These are phyloP conservation scores for Pedinophyceae sp. DNA, from an alignment of 139 green algal genomes.

Conservation along the genomic window DNA sequence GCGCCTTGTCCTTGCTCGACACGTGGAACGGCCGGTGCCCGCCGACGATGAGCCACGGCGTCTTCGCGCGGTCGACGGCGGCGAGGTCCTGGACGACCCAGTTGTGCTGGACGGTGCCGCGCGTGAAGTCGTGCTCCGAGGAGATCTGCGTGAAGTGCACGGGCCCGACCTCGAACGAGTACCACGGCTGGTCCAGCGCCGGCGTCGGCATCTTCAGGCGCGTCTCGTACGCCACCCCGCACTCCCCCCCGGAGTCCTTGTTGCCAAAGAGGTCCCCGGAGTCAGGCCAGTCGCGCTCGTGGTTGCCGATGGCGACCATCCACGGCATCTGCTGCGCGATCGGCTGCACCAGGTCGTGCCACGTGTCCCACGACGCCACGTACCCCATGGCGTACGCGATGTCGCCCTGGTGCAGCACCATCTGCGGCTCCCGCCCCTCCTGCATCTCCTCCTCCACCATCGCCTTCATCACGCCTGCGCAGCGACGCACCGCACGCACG, in stretches of 20 bases:
- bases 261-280: constrained; percentile 27
- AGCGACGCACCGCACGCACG: not conserved
- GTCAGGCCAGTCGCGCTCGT: constrained; percentile 58
- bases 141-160: constrained; percentile 60
- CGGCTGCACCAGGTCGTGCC: constrained; percentile 39
- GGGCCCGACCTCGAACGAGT: constrained; percentile 55
- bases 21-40: constrained; percentile 54
- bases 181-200: constrained; percentile 23
- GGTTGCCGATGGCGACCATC: constrained; percentile 56
- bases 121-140: constrained; percentile 51
- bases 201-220: constrained; percentile 32
- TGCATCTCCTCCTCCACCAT: not conserved
- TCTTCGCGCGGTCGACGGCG: constrained; percentile 26
- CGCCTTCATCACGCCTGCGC: not conserved
- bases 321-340: constrained; percentile 32
- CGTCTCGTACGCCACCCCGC: constrained; percentile 36
- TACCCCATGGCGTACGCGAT: constrained; percentile 34
- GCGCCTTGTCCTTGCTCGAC: not conserved
- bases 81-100: constrained; percentile 21
- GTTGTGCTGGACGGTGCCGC: constrained; percentile 19
- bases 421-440: not conserved
- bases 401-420: constrained; percentile 49
- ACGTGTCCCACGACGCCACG: constrained; percentile 49
- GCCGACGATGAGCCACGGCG: constrained; percentile 52
- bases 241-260: constrained; percentile 46